Conservation (phyloP, 495 filamentous ascomycete genomes). For the Hypoxylon intermedium region DNA sequence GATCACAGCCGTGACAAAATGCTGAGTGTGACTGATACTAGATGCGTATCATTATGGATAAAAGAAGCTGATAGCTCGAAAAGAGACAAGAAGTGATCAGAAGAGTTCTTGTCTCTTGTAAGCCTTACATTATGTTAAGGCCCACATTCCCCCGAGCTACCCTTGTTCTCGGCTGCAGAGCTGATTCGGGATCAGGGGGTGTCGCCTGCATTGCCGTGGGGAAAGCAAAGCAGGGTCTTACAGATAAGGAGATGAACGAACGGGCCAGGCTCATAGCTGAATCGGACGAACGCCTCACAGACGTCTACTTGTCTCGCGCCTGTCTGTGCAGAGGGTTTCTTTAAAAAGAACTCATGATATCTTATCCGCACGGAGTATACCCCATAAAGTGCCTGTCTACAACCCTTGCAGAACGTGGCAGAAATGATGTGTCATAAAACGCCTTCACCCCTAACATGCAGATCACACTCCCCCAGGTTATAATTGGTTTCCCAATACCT, state of each 20-base stretch:
- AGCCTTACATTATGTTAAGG: not conserved
- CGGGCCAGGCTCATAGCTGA: not conserved
- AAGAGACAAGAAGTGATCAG: not conserved
- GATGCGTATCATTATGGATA: not conserved
- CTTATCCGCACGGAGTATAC: conserved; percentile 3
- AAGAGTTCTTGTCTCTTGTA: not conserved
- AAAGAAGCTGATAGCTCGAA: not conserved
- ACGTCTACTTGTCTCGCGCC: not conserved
- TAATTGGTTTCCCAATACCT: not conserved
- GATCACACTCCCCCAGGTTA: not conserved
- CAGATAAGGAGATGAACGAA: not conserved
- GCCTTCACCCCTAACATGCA: not conserved
- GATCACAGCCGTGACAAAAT: not conserved
- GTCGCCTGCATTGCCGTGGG: conserved; percentile 10
- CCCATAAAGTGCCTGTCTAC: not conserved
- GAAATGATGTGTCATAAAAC: not conserved
- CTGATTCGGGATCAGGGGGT: no score
- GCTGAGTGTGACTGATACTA: not conserved
- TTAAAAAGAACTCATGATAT: conserved; percentile 5
- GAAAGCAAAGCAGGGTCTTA: not conserved
- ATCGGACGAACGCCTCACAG: conserved; percentile 21
- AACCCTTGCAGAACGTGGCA: not conserved
- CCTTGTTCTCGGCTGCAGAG: no score
- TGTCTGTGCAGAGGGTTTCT: not conserved
- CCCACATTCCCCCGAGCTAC: not conserved